Conservation (phyloP, 2,329 filamentous ascomycete species). For the Hymenoscyphus repandus region DNA sequence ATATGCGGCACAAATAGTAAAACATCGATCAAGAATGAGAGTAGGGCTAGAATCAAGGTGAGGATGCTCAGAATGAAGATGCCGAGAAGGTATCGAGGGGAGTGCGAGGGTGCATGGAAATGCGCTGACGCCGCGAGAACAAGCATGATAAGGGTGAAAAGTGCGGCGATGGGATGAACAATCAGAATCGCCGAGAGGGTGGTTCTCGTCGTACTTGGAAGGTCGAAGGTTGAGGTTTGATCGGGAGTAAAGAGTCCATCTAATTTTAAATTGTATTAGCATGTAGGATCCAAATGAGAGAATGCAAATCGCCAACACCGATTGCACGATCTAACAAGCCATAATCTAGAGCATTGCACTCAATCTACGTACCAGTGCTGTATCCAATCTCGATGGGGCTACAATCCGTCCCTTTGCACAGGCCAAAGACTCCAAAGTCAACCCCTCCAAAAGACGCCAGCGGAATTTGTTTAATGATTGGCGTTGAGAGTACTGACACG, state of each 20-base stretch:
- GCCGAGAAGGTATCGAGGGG: conserved; percentile 77
- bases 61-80: conserved; percentile 83
- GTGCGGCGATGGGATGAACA: conserved; percentile 83
- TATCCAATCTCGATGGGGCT: conserved; percentile 78
- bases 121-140: conserved; percentile 75
- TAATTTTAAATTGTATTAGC: conserved; percentile 12
- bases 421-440: conserved; percentile 90
- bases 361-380: conserved; percentile 60
- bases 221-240: conserved; percentile 44
- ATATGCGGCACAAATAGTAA: conserved; percentile 91
- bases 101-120: conserved; percentile 83
- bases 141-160: conserved; percentile 81
- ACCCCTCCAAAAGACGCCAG: conserved; percentile 71
- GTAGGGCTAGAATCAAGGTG: conserved; percentile 74
- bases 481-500: conserved; percentile 84
- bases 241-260: conserved; percentile 22
- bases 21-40: conserved; percentile 90
- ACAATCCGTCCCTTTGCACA: conserved; percentile 64
- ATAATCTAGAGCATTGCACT: background rate
- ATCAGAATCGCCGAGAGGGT: conserved; percentile 85
- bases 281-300: background rate
- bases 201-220: conserved; percentile 47
- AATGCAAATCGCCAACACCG: background rate
- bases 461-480: conserved; percentile 79
- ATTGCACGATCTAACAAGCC: background rate